Evolutionary conservation across 2,329 filamentous ascomycete species (phyloP), one percentile per base, ranked within the genome.

Genomic region (Lachnellula cervina): DNA sequence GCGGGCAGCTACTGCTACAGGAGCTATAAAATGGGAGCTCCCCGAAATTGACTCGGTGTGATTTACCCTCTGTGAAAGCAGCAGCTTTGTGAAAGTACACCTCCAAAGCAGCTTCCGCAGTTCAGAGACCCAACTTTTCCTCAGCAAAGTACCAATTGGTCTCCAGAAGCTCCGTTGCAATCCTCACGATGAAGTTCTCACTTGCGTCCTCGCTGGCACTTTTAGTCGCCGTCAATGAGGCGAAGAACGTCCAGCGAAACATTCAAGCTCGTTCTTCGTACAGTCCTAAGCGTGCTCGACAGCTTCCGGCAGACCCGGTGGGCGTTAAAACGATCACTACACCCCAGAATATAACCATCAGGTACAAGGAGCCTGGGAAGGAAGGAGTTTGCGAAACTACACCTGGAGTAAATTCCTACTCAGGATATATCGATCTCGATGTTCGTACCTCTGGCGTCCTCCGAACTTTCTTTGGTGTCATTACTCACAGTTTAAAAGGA

Each of bases 311-410:
- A 14, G 64, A 61, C 37, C 69, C 70, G 5, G 68, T 70, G 46
- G 72, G 69, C 4, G 59, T 76, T 1, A 71, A 71, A 14, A 64
- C 72, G 13, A 61, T 76, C 8, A 65, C 71, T 16, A 74, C 74
- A 13, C 67, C 73, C 51, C 67, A 73, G 17, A 71, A 71, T 21
- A 64, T 76, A 19, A 68, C 67, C 9, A 73, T 78, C 37, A 70
- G 72, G 4, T 76, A 75, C 63, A 77, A 77, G 60, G 71, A 76
- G 64, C 79, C 80, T 6, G 73, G 72, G 25, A 59, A 58, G 25
- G 61, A 59, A 21, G 62, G 62, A 13, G 55, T 67, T 16, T 67
- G 65, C 43, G 66, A 68, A 51, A 66, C 59, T 0, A 66, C 64
- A 3, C 62, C 64, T 4, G 64, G 64, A 14, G 66, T 68, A 9